phyloP scores from a whole-genome alignment of 345 rosid genomes.

The Cardamine chenopodiifolia region DNA sequence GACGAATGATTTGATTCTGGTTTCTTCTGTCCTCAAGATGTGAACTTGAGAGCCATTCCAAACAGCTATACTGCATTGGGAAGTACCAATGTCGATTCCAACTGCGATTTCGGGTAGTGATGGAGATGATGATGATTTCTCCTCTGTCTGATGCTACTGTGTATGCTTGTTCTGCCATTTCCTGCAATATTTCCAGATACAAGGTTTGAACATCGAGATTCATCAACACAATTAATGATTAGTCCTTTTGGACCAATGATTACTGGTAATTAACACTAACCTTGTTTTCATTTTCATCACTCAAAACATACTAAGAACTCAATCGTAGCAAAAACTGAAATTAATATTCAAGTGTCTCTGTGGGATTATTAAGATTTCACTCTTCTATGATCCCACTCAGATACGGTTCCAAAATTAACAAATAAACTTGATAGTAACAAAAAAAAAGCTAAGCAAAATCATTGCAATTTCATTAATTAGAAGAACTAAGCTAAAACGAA shows the following conservation, averaged over 20 bases:
- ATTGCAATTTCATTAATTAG: neutral
- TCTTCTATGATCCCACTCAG: neutral
- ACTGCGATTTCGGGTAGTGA: slow-evolving; percentile 70
- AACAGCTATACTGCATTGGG: slow-evolving; percentile 77
- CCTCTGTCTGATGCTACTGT: slow-evolving; percentile 89
- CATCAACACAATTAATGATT: neutral
- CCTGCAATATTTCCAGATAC: slow-evolving; percentile 43
- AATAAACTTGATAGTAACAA: neutral
- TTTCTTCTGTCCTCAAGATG: slow-evolving; percentile 70
- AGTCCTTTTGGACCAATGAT: neutral
- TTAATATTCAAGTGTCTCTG: neutral
- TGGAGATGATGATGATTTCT: slow-evolving; percentile 58
- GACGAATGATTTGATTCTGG: slow-evolving; percentile 80
- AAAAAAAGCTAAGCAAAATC: neutral
- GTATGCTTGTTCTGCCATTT: slow-evolving; percentile 74
- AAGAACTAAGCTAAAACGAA: neutral
- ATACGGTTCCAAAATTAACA: neutral
- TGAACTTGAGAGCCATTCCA: slow-evolving; percentile 90
- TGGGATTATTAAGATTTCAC: neutral
- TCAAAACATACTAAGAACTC: neutral
- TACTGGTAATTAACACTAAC: neutral
- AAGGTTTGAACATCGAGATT: neutral
- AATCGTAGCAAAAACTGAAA: neutral
- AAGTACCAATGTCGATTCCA: slow-evolving; percentile 90
- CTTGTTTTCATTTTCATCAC: neutral